phyloP scores from a whole-genome alignment of 1,284 basidiomycete genomes.

The Cerioporus squamosus region DNA sequence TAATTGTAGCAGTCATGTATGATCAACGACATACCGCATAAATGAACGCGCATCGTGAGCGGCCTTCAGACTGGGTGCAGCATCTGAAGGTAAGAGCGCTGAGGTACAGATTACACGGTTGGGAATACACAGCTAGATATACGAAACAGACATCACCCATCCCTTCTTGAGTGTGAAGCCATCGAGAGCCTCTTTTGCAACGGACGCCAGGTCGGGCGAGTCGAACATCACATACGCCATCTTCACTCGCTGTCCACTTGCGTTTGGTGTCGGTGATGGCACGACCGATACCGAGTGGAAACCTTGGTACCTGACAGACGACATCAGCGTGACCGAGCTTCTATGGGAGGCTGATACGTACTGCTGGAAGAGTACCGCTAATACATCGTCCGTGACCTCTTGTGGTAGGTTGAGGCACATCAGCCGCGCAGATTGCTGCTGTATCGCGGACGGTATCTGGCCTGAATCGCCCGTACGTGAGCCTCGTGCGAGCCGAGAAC shows the following conservation, averaged over 20 bases:
- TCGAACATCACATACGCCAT: conserved; percentile 81
- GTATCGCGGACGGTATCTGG: conserved; percentile 53
- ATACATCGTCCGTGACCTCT: conserved; percentile 80
- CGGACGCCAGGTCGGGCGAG: conserved; percentile 68
- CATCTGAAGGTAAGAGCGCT: conserved; percentile 16
- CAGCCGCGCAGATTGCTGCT: conserved; percentile 66
- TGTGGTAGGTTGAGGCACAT: conserved; percentile 81
- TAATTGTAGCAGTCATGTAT: background rate
- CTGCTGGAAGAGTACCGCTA: conserved; percentile 88
- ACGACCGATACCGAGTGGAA: conserved; percentile 73
- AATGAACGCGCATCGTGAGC: background rate
- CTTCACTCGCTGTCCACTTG: conserved; percentile 65
- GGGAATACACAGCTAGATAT: conserved; percentile 51
- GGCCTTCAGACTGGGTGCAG: too few relatives aligned
- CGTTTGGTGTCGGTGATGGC: conserved; percentile 65
- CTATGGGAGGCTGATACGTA: conserved; percentile 42
- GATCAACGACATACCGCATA: background rate
- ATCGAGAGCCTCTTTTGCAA: conserved; percentile 79
- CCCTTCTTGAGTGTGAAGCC: conserved; percentile 82
- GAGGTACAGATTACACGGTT: conserved; percentile 22
- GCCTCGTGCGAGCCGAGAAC: conserved; percentile 2
- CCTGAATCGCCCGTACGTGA: conserved; percentile 35
- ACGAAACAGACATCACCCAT: conserved; percentile 80
- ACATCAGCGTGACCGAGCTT: background rate
- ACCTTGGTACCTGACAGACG: conserved; percentile 66